Conservation (phyloP, 495 filamentous ascomycete species). For the Penicillium parvum region DNA sequence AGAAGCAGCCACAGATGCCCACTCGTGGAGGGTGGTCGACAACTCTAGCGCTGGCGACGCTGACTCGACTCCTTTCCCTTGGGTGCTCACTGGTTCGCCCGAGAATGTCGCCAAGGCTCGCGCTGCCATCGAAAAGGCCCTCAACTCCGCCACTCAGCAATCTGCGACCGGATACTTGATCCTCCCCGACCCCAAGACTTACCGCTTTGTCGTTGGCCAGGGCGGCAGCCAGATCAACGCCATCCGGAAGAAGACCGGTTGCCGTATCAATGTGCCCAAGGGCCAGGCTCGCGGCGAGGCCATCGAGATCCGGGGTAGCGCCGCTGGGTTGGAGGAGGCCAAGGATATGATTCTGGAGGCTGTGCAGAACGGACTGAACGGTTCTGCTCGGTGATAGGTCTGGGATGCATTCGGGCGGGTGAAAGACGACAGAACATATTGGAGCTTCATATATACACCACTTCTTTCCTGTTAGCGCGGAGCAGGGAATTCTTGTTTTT, state of each 20-base stretch:
- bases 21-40: slow-evolving; percentile 79
- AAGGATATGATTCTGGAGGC: slow-evolving; percentile 82
- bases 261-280: slow-evolving; percentile 85
- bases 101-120: slow-evolving; percentile 77
- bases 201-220: slow-evolving; percentile 85
- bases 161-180: slow-evolving; percentile 78
- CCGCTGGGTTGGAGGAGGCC: slow-evolving; percentile 80
- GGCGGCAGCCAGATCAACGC: slow-evolving; percentile 86
- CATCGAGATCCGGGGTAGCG: slow-evolving; percentile 78
- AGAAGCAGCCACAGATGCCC: slow-evolving; percentile 51
- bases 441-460: slow-evolving; percentile 14
- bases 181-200: slow-evolving; percentile 82
- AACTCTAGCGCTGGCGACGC: slow-evolving; percentile 33
- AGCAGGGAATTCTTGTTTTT: slow-evolving; percentile 17
- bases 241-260: slow-evolving; percentile 88
- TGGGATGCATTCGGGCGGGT: not conserved
- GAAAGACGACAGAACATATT: slow-evolving; percentile 16
- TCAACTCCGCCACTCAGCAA: slow-evolving; percentile 68
- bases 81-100: slow-evolving; percentile 75
- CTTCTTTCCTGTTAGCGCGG: slow-evolving; percentile 2
- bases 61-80: slow-evolving; percentile 64
- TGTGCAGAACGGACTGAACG: slow-evolving; percentile 49
- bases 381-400: slow-evolving; percentile 19
- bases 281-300: slow-evolving; percentile 73
- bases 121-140: slow-evolving; percentile 61